phyloP scores from a whole-genome alignment of 2,329 filamentous ascomycete genomes.

The Catunica adiposa region DNA sequence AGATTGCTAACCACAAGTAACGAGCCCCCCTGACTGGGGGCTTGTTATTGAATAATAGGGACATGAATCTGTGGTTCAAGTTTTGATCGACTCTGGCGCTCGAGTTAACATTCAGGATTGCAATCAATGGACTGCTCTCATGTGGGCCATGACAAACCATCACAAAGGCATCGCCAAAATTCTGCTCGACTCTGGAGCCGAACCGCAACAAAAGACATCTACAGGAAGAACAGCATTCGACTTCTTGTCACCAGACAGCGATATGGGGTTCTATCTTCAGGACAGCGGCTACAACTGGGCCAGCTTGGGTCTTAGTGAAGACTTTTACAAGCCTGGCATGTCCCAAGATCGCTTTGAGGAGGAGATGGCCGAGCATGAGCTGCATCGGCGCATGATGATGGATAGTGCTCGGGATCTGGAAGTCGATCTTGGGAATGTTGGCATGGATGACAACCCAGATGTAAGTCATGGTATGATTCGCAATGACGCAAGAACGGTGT shows the following conservation, averaged over 20 bases:
- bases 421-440: slow-evolving; percentile 87
- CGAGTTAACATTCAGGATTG: slow-evolving; percentile 86
- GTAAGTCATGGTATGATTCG: slow-evolving; percentile 29
- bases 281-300: slow-evolving; percentile 65
- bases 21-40: slow-evolving; percentile 13
- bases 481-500: slow-evolving; percentile 42
- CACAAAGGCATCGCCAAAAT: slow-evolving; percentile 93
- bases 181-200: slow-evolving; percentile 80
- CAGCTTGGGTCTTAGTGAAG: slow-evolving; percentile 61
- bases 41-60: slow-evolving; percentile 34
- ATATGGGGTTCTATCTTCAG: slow-evolving; percentile 89
- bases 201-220: slow-evolving; percentile 88
- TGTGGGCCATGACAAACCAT: slow-evolving; percentile 99
- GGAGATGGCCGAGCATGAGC: slow-evolving; percentile 89
- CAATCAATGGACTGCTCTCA: slow-evolving; percentile 92
- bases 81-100: slow-evolving; percentile 69
- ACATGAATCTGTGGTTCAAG: slow-evolving; percentile 73
- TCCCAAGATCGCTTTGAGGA: slow-evolving; percentile 91
- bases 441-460: slow-evolving; percentile 89
- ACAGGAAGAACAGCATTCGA: slow-evolving; percentile 89
- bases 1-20: slow-evolving; percentile 9
- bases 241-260: slow-evolving; percentile 86
- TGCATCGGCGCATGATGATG: slow-evolving; percentile 97
- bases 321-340: slow-evolving; percentile 88
- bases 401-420: slow-evolving; percentile 94